Percentiles rank a stretch among this genome's conserved stretches.
Conservation (phyloP, 2,329 filamentous ascomycete species). For the Exophiala bonariae region DNA sequence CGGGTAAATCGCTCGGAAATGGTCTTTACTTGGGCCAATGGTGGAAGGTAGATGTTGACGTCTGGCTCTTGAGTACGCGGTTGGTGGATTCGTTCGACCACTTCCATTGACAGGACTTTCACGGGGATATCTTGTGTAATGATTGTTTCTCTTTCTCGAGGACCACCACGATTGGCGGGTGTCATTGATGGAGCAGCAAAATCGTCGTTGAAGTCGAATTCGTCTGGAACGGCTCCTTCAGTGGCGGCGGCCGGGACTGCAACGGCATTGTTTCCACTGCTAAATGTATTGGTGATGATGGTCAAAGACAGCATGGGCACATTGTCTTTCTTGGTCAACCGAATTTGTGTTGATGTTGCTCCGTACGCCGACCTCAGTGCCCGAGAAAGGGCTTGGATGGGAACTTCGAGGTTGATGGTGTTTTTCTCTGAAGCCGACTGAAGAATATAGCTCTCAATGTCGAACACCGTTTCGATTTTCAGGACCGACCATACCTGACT, state of each 20-base stretch:
- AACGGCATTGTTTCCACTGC: slow-evolving; percentile 48
- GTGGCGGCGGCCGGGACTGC: slow-evolving; percentile 30
- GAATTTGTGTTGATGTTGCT: slow-evolving; percentile 77
- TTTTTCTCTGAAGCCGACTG: slow-evolving; percentile 81
- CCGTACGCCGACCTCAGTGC: slow-evolving; percentile 87
- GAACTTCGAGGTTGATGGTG: slow-evolving; percentile 94
- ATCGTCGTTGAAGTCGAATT: slow-evolving; percentile 33
- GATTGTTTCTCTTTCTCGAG: slow-evolving; percentile 79
- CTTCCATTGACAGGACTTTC: slow-evolving; percentile 77
- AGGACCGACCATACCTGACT: slow-evolving; percentile 94
- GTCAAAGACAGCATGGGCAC: slow-evolving; percentile 86
- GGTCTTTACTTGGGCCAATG: slow-evolving; percentile 82
- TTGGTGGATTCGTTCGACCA: slow-evolving; percentile 91
- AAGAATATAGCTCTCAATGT: slow-evolving; percentile 77
- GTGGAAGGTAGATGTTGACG: slow-evolving; percentile 87
- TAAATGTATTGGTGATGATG: slow-evolving; percentile 73
- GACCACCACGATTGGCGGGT: slow-evolving; percentile 48
- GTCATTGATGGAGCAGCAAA: slow-evolving; percentile 47
- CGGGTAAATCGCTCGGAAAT: slow-evolving; percentile 96
- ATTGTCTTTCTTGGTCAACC: slow-evolving; percentile 89
- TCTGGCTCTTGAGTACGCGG: slow-evolving; percentile 88
- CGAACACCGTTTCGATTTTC: slow-evolving; percentile 72
- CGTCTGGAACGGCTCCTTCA: slow-evolving; percentile 21
- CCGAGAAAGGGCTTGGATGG: slow-evolving; percentile 80
- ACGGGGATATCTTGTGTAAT: slow-evolving; percentile 97